These are phyloP conservation scores for Bipolaris gigantea DNA, from an alignment of 2,329 filamentous ascomycete species.

Conservation along the genomic window DNA sequence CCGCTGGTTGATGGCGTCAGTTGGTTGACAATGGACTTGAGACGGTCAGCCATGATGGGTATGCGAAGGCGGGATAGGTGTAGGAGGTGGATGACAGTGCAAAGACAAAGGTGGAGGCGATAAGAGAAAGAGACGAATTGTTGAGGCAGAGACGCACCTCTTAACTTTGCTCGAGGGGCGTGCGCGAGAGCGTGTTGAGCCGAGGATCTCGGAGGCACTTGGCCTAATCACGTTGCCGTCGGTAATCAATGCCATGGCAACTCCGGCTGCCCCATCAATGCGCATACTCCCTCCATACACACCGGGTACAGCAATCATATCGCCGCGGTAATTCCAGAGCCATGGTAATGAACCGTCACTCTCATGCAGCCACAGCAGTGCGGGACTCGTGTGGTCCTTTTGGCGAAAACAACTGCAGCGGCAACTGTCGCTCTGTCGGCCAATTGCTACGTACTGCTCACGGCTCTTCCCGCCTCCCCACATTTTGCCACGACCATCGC, in stretches of 20 bases:
- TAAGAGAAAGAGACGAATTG: constrained; percentile 11
- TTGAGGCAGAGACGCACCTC: constrained; percentile 19
- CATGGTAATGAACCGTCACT: no score
- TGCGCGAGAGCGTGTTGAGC: constrained; percentile 8
- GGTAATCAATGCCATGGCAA: constrained; percentile 9
- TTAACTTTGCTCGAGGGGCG: constrained; percentile 22
- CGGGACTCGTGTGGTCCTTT: background rate
- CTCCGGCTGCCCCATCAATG: background rate
- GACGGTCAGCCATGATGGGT: constrained; percentile 65
- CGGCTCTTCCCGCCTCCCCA: constrained; percentile 1
- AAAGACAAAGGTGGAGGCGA: background rate
- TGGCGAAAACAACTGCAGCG: background rate
- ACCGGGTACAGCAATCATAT: background rate
- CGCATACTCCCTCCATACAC: no score
- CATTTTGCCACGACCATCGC: constrained; percentile 2
- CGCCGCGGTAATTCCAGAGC: no score
- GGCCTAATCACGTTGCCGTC: constrained; percentile 12
- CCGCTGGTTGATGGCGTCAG: constrained; percentile 72
- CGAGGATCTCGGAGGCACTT: constrained; percentile 15
- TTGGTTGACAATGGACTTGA: constrained; percentile 86
- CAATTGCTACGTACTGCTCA: no score
- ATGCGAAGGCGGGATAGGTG: background rate
- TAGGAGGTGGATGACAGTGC: background rate
- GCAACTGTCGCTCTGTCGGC: background rate
- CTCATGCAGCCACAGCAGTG: no score